Base-by-base conservation (phyloP, 345 rosid genomes). In the Brassica cretica region DNA sequence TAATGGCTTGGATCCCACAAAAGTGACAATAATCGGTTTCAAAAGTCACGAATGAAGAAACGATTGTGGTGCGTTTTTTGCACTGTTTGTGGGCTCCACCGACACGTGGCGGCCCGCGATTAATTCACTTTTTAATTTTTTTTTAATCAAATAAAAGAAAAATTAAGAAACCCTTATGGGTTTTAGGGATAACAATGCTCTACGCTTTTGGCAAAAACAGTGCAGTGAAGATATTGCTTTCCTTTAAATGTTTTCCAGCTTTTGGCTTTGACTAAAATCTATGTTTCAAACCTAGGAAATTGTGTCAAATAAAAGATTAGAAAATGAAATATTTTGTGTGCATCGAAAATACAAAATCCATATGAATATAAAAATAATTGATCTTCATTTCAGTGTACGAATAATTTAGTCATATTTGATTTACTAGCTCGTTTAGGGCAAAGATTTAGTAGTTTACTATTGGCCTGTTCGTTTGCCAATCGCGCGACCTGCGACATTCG, bases 151-250 rank as follows among this genome's bases (percentile, higher is more conserved):
- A 19, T 19, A 19, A n/a, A n/a, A n/a, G n/a, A n/a, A n/a, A n/a
- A n/a, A n/a, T n/a, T n/a, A n/a, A n/a, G n/a, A n/a, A n/a, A n/a
- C n/a, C n/a, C n/a, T n/a, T n/a, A n/a, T n/a, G n/a, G n/a, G n/a
- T 19, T 19, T 19, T 19, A 19, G 21, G 21, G 21, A 19, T 19
- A 19, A 19, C 1, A 1, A 19, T 19, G 21, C 21, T 19, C 21
- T 19, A 66, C 72, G 64, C 58, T 81, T 81, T 72, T 67, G 78
- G 71, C 35, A 61, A 76, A 65, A 41, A 76, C 70, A 44, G 64
- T 68, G 58, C 64, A 58, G 73, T 75, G 76, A 80, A 66, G 69
- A 64, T 71, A 65, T 21, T 70, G 16, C 21, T 59, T 79, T 75
- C 56, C 76, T 65, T 14, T 18, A 14, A 63, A 68, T 19, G 30